These are phyloP conservation scores for Phytopythium chamaehyphon DNA, from an alignment of 352 stramenopile species.

Conservation along the genomic window DNA sequence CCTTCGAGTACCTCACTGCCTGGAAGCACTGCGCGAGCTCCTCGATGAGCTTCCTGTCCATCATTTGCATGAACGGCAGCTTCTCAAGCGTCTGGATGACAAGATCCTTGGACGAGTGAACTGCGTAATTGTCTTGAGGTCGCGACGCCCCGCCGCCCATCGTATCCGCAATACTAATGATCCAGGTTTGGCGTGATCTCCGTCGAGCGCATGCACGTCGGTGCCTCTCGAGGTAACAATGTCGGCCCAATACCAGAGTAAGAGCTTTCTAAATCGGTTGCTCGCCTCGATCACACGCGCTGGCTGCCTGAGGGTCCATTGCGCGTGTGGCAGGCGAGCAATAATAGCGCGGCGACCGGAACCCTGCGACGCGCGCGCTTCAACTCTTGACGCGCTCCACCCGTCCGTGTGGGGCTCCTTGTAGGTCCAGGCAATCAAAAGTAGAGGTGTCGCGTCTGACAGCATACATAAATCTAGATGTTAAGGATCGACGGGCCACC, in stretches of 20 bases:
- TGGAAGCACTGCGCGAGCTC: constrained; percentile 63
- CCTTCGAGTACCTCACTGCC: constrained; percentile 35
- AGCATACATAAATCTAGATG: background rate
- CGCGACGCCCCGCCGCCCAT: constrained; percentile 13
- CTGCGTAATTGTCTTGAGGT: constrained; percentile 3
- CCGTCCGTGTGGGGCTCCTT: background rate
- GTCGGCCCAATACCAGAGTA: too few relatives aligned
- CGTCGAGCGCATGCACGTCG: too few relatives aligned
- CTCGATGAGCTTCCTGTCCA: constrained; percentile 43
- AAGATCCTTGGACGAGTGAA: constrained; percentile 13
- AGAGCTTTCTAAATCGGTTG: background rate
- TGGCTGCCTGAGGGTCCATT: too few relatives aligned
- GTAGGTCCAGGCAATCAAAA: background rate
- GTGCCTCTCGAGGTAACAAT: too few relatives aligned
- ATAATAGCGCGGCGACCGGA: background rate
- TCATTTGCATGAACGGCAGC: constrained; percentile 61
- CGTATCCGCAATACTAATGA: background rate
- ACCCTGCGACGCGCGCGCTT: background rate
- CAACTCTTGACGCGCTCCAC: constrained; percentile 1
- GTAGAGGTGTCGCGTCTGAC: background rate
- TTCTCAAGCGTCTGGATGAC: constrained; percentile 43
- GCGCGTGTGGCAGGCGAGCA: too few relatives aligned
- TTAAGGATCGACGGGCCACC: too few relatives aligned
- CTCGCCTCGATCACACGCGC: too few relatives aligned
- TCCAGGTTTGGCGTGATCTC: too few relatives aligned